Conservation (phyloP, 225 moss, liverwort and hornwort species). For the Pleurozium schreberi region DNA sequence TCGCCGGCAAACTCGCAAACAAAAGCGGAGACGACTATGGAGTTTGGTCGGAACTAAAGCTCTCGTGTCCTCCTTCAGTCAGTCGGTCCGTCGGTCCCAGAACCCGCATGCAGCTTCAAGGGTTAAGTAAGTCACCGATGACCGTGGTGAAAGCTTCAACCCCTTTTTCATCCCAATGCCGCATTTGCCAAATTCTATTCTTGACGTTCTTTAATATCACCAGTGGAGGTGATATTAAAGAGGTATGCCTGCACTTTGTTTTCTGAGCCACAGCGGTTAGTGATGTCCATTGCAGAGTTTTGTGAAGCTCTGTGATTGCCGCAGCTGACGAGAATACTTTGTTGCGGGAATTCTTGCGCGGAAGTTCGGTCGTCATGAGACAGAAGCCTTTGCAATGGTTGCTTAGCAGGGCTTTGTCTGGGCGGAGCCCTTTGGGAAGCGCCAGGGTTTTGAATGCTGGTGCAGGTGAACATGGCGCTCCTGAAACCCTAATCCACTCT, state of each 20-base stretch:
- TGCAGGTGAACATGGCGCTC: not conserved
- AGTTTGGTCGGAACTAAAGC: not conserved
- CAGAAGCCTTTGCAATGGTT: constrained; percentile 5
- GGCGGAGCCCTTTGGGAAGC: not conserved
- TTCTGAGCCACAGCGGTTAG: not conserved
- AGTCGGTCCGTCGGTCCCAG: not conserved
- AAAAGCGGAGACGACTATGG: not conserved
- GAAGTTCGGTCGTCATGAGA: not conserved
- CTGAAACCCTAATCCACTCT: not conserved
- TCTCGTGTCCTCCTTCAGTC: not conserved
- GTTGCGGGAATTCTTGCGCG: too few species aligned
- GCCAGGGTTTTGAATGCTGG: not conserved
- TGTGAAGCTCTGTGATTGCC: not conserved
- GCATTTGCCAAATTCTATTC: not conserved
- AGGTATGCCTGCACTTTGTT: not conserved
- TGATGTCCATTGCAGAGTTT: not conserved
- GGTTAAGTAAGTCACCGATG: too few species aligned
- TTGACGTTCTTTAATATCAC: not conserved
- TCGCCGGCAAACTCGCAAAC: not conserved
- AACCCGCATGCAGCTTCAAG: too few species aligned
- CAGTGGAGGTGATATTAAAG: not conserved
- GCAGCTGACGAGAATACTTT: not conserved
- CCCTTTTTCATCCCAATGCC: not conserved
- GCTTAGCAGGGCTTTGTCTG: not conserved
- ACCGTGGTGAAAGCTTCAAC: not conserved